Evolutionary conservation across 768 basidiomycete genomes (phyloP), one percentile per base, ranked within the genome.

Genomic region (Pisolithus microcarpus): DNA sequence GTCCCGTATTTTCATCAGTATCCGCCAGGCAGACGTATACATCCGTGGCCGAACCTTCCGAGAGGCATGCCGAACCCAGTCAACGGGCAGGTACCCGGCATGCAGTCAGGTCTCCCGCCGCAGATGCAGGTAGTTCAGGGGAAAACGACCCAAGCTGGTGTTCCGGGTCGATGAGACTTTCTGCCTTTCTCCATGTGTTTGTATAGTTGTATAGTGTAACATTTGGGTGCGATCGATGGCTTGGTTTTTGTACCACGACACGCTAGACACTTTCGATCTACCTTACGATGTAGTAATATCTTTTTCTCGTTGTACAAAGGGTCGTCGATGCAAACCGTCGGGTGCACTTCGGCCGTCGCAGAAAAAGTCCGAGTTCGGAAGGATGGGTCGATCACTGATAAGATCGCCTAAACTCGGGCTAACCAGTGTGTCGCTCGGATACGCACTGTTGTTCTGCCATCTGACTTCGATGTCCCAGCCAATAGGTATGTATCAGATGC

Each of bases 91-190:
- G 31, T 55, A 21, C 52, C 56, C 6, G 65, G 49, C 24, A 61
- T 70, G 55, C 67, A 66, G 26, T 54, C 65, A 37, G 60, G 58
- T 15, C 61, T 60, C 18, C 54, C 64, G 28, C 69, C 65, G 40
- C 60, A 61, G 49, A 63, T 68, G 55, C 51, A 64, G 15, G 59
- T 65, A 15, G 55, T 54, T 2, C 65, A 62, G 26, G 71, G 65
- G 0, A 72, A 70, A 54, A 58, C 64, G 37, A 55, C 67, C 7
- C 66, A 61, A 34, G 64, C 65, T 36, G 63, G 68, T 30, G 58
- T 65, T 19, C 65, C 63, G 49, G 69, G 68, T 48, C 65, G 70
- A 54, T 71, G 61, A 67, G 37, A 31, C 46, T 55, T 26, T 26
- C 48, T 51, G 43, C 44, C 16, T 26, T 37, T 40, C 21, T 43